Evolutionary conservation across 805 yeast species (phyloP).

Genomic region (Starmerella floris): DNA sequence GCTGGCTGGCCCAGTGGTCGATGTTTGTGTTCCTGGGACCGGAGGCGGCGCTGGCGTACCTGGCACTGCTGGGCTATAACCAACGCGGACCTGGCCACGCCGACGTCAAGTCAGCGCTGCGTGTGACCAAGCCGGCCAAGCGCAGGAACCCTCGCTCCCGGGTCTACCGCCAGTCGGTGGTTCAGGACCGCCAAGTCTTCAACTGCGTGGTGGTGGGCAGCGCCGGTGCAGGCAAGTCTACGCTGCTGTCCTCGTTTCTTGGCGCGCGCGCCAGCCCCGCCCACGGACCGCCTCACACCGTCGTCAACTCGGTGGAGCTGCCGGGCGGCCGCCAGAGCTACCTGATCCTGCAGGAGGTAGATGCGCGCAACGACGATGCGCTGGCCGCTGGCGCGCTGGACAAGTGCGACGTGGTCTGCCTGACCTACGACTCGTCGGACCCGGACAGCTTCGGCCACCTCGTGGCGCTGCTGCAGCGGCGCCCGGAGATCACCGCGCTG

Average conservation of each 20-base stretch:
- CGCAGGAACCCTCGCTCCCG: slow-evolving; percentile 53
- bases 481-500: slow-evolving; percentile 45
- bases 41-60: slow-evolving; percentile 69
- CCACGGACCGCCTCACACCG: slow-evolving; percentile 42
- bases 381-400: slow-evolving; percentile 61
- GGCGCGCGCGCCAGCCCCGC: background rate
- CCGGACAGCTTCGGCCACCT: slow-evolving; percentile 85
- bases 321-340: slow-evolving; percentile 94
- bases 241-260: slow-evolving; percentile 68
- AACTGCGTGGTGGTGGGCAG: slow-evolving; percentile 82
- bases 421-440: slow-evolving; percentile 86
- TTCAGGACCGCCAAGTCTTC: slow-evolving; percentile 73
- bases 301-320: slow-evolving; percentile 83
- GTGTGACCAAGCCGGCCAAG: slow-evolving; percentile 71
- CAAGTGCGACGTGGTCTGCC: slow-evolving; percentile 82
- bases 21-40: slow-evolving; percentile 85
- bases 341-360: slow-evolving; percentile 77
- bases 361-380: slow-evolving; percentile 72
- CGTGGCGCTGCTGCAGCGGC: slow-evolving; percentile 50
- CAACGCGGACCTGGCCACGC: slow-evolving; percentile 19
- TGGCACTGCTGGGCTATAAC: slow-evolving; percentile 84
- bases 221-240: slow-evolving; percentile 74
- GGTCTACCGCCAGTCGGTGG: slow-evolving; percentile 50
- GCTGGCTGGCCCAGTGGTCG: slow-evolving; percentile 99
- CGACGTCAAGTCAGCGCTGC: slow-evolving; percentile 40